Percentiles rank a stretch among this genome's conserved stretches.
Conservation (phyloP, 202 grass and related monocot species). For the Dendrocalamus latiflorus region DNA sequence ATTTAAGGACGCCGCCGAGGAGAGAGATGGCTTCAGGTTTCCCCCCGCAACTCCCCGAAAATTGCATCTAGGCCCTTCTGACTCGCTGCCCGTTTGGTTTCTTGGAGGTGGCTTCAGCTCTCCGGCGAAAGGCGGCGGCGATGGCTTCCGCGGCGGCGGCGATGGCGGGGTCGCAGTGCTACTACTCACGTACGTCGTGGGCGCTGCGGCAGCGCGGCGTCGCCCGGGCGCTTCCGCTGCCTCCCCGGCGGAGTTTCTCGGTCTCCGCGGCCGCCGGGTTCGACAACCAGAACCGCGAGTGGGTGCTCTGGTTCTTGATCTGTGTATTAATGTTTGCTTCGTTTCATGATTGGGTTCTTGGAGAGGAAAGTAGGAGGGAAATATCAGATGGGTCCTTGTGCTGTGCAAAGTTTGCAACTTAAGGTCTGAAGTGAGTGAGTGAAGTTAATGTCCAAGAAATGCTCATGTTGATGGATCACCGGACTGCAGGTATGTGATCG, state of each 20-base stretch:
- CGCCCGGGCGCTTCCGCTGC: neutral
- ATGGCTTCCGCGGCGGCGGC: constrained; percentile 24
- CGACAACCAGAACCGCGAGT: constrained; percentile 64
- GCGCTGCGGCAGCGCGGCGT: constrained; percentile 16
- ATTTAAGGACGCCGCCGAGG: constrained; percentile 29
- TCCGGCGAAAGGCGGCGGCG: constrained; percentile 32
- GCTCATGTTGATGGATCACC: neutral
- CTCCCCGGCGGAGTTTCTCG: constrained; percentile 17
- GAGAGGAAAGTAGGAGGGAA: too few relatives aligned
- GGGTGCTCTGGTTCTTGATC: constrained; percentile 25
- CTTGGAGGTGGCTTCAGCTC: constrained; percentile 49
- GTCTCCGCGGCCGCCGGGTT: constrained; percentile 38
- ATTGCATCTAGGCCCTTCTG: constrained; percentile 1
- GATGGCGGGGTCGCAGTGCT: neutral
- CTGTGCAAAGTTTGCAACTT: neutral
- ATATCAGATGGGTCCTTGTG: neutral
- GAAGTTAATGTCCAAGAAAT: neutral
- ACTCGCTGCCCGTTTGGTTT: neutral
- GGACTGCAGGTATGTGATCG: constrained; percentile 74
- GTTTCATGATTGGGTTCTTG: neutral
- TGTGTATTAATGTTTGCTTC: neutral
- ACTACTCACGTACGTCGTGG: constrained; percentile 18
- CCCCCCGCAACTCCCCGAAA: neutral
- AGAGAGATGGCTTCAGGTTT: constrained; percentile 41
- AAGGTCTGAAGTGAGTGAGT: neutral